Percentiles rank a stretch among this genome's conserved stretches.
These are phyloP conservation scores for Telopea speciosissima DNA, from an alignment of 177 flowering plant species.

Conservation along the genomic window DNA sequence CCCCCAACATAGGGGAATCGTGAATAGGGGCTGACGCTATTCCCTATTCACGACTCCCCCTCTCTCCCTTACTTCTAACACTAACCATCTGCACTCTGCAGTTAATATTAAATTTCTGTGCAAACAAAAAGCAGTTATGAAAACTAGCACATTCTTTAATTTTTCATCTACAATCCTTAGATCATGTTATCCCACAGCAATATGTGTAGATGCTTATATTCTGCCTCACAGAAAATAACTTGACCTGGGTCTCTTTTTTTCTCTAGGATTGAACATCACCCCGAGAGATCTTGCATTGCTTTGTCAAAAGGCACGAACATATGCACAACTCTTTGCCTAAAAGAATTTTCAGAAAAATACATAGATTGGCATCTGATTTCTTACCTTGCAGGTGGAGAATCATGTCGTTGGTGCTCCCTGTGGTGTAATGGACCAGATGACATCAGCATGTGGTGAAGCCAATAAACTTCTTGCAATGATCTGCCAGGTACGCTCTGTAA, in stretches of 20 bases:
- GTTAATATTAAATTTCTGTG: no score
- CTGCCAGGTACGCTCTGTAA: conserved; percentile 66
- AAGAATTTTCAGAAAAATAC: background rate
- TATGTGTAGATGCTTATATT: background rate
- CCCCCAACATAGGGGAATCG: no score
- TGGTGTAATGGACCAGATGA: conserved; percentile 99
- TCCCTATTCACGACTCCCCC: no score
- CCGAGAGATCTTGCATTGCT: conserved; percentile 91
- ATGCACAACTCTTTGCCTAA: background rate
- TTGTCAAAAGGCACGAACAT: conserved; percentile 78
- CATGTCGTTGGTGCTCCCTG: conserved; percentile 99
- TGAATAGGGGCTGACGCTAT: no score
- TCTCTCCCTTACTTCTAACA: no score
- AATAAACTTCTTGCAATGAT: conserved; percentile 97
- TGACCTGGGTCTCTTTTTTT: background rate
- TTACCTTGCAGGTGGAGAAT: conserved; percentile 74
- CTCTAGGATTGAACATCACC: conserved; percentile 65
- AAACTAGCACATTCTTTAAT: no score
- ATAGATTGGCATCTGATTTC: background rate
- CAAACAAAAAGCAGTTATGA: no score
- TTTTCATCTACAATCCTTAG: no score
- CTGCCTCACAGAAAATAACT: background rate
- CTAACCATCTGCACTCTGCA: no score
- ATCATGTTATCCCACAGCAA: background rate
- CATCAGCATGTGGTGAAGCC: conserved; percentile 98